Percentiles rank a stretch among this genome's conserved stretches.
phyloP scores from a whole-genome alignment of 805 yeast species.

The Candida maesae region DNA sequence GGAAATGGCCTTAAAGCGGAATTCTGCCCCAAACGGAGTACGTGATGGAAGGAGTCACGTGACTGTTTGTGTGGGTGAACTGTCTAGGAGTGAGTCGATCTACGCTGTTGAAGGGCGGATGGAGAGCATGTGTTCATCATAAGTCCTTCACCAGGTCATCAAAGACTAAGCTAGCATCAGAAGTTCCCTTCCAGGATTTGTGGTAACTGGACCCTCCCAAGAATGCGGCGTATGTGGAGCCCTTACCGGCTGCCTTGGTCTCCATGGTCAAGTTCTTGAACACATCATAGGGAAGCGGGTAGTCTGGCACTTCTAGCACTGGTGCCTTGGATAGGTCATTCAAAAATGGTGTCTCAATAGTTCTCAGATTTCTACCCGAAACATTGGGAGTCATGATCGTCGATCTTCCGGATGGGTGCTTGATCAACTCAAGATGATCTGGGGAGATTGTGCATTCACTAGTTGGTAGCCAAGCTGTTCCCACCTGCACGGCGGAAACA shows the following conservation, averaged over 20 bases:
- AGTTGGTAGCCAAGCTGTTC: conserved; percentile 43
- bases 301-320: conserved; percentile 17
- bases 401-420: conserved; percentile 20
- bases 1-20: no score
- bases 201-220: conserved; percentile 19
- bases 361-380: conserved; percentile 26
- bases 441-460: conserved; percentile 17
- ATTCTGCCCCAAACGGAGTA: not conserved
- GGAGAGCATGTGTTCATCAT: no score
- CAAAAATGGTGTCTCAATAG: conserved; percentile 24
- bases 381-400: conserved; percentile 27
- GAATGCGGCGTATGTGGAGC: conserved; percentile 11
- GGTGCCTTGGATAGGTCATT: conserved; percentile 10
- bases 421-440: conserved; percentile 12
- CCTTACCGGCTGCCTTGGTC: not conserved
- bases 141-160: conserved; percentile 4
- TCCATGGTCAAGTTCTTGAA: conserved; percentile 19
- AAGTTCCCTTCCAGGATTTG: conserved; percentile 18
- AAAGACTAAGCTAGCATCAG: conserved; percentile 16
- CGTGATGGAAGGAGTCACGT: not conserved
- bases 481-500: conserved; percentile 53
- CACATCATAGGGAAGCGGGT: conserved; percentile 26
- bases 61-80: no score
- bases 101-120: no score
- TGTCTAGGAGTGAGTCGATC: no score